phyloP scores from a whole-genome alignment of 106 monocot genomes.

The Platanthera zijinensis region DNA sequence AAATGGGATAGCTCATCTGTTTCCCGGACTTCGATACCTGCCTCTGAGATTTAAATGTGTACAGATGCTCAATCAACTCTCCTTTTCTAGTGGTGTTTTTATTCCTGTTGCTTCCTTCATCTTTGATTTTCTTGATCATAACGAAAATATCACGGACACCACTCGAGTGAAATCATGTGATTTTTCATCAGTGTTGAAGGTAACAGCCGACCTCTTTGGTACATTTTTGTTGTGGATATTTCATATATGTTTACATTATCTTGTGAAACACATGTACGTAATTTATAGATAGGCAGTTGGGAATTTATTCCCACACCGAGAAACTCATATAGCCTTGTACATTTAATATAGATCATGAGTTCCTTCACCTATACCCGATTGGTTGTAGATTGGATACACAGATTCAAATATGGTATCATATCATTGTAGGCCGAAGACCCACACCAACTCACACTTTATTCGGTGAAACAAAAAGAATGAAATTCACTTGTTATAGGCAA shows the following conservation, averaged over 20 bases:
- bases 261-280: neutral
- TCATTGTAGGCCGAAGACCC: too few relatives aligned
- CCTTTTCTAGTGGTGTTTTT: slow-evolving; percentile 61
- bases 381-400: too few relatives aligned
- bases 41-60: slow-evolving; percentile 78
- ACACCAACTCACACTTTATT: too few relatives aligned
- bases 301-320: neutral
- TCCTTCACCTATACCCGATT: too few relatives aligned
- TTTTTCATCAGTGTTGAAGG: slow-evolving; percentile 66
- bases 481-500: too few relatives aligned
- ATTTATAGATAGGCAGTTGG: neutral
- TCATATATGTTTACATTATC: neutral
- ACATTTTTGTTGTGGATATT: neutral
- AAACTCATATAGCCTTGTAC: too few relatives aligned
- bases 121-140: slow-evolving; percentile 52
- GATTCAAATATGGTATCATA: too few relatives aligned
- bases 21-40: slow-evolving; percentile 57
- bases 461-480: too few relatives aligned
- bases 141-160: slow-evolving; percentile 23
- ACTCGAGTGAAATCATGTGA: slow-evolving; percentile 14
- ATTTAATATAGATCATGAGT: too few relatives aligned
- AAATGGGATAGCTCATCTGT: slow-evolving; percentile 56
- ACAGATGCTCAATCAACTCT: slow-evolving; percentile 88
- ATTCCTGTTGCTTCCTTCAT: slow-evolving; percentile 69
- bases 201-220: neutral